phyloP scores from a whole-genome alignment of 768 basidiomycete species.

The Boletus rubropictus region DNA sequence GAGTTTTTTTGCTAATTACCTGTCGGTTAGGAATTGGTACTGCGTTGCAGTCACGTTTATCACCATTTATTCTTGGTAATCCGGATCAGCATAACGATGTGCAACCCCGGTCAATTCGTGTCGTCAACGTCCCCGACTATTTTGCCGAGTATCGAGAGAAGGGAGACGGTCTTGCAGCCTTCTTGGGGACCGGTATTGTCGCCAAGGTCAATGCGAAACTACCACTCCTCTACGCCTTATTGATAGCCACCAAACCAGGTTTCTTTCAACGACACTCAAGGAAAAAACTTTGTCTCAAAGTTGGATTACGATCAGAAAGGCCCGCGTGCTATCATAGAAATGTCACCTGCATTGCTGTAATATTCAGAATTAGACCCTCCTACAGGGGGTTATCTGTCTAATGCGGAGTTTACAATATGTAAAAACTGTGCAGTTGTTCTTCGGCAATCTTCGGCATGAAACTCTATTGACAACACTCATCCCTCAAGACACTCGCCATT shows the following conservation, averaged over 20 bases:
- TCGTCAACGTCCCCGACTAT: constrained; percentile 76
- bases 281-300: constrained; percentile 73
- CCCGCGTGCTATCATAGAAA: constrained; percentile 69
- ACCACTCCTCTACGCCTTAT: neutral
- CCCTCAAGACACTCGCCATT: constrained; percentile 11
- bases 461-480: constrained; percentile 11
- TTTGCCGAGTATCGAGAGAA: constrained; percentile 87
- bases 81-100: constrained; percentile 65
- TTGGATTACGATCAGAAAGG: constrained; percentile 69
- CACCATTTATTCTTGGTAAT: constrained; percentile 53
- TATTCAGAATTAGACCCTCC: neutral
- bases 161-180: constrained; percentile 75
- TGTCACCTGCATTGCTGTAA: constrained; percentile 68
- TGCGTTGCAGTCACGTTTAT: constrained; percentile 68
- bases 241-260: constrained; percentile 40
- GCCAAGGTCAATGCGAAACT: constrained; percentile 55
- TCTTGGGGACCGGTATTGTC: constrained; percentile 77
- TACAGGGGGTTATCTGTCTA: constrained; percentile 4
- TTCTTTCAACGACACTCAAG: constrained; percentile 62
- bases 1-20: neutral
- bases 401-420: constrained; percentile 22
- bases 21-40: constrained; percentile 47
- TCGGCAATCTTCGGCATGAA: constrained; percentile 13
- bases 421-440: constrained; percentile 30
- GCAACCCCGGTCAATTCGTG: constrained; percentile 60